Evolutionary conservation across 352 stramenopile genomes (phyloP), one percentile per base, ranked within the genome.

Genomic region (Phytophthora quininea): DNA sequence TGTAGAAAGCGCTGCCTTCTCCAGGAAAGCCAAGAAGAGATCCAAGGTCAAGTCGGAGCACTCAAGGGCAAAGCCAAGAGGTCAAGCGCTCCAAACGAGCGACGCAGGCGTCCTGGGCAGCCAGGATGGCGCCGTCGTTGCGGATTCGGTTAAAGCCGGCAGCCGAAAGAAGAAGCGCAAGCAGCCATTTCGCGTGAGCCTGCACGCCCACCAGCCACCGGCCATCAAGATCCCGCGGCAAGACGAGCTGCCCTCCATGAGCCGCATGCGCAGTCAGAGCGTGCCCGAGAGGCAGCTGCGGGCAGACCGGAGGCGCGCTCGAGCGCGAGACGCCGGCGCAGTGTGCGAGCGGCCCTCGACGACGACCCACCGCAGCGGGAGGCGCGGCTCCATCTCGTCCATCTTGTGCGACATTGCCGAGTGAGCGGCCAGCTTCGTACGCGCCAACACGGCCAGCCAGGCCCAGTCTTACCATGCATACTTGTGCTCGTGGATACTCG

Each of bases 211-310:
- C 24, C 72, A 76, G 11, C 80, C 83, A 12, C 83, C 83, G 7
- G 75, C 83, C 11, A 92, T 92, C 56, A 88, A 86, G 64, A 92
- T 92, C 54, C 81, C 81, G 1, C 68, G 83, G 29, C 74, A 74
- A 15, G 74, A 86, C 12, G 74, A 82, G 45, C 37, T 73, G 29
- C 71, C 73, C 0, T 77, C 74, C 24, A 70, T 68, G 59, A 74
- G 46, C 11, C 73, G 75, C 7, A 50, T 71, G 40, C 73, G 75
- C 10, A 79, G 78, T 52, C 76, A 86, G 54, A 86, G 78, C 43
- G 78, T 81, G 0, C 78, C 78, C 1, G 78, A 82, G 38, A 64
- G 74, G 42, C 64, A 70, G 12, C 19, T 74, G 54, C 67, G 68
- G 10, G 54, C 62, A 31, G 64, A 74, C 51, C 54, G 64, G 61